phyloP scores from a whole-genome alignment of 2,329 filamentous ascomycete species.

The Aspergillus floridensis region DNA sequence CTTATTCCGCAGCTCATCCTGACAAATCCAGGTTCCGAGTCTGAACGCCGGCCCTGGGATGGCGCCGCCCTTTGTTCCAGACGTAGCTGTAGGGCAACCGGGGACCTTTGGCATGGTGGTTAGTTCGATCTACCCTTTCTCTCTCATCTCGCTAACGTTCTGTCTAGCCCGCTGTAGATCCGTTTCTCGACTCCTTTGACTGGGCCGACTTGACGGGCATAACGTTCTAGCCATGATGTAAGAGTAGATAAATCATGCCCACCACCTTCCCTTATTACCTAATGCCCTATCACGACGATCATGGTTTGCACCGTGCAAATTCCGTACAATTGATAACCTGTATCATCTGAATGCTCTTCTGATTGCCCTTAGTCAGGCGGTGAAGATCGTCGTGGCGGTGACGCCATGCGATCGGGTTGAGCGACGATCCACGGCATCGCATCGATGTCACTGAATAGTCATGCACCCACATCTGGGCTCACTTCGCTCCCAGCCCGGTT shows the following conservation, averaged over 20 bases:
- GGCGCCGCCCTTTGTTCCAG: slow-evolving; percentile 21
- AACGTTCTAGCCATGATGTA: slow-evolving; percentile 20
- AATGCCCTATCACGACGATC: background rate
- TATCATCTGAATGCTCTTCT: background rate
- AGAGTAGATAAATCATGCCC: background rate
- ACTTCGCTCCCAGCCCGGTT: background rate
- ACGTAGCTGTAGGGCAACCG: slow-evolving; percentile 24
- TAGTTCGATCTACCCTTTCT: slow-evolving; percentile 9
- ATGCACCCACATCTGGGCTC: background rate
- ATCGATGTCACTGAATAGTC: background rate
- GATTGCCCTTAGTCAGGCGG: background rate
- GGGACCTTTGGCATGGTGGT: slow-evolving; percentile 26
- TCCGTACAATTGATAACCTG: background rate
- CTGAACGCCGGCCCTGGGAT: slow-evolving; percentile 22
- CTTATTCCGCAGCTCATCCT: background rate
- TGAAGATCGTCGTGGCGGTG: background rate
- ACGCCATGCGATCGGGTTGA: background rate
- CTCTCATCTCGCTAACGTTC: background rate
- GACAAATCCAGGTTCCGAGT: slow-evolving; percentile 18
- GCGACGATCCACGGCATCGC: background rate
- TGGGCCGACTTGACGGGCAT: slow-evolving; percentile 35
- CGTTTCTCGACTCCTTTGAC: slow-evolving; percentile 35
- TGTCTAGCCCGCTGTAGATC: slow-evolving; percentile 24
- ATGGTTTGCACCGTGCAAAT: background rate
- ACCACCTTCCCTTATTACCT: background rate